These are phyloP conservation scores for Lactarius evosmus DNA, from an alignment of 768 basidiomycete genomes.

Conservation along the genomic window DNA sequence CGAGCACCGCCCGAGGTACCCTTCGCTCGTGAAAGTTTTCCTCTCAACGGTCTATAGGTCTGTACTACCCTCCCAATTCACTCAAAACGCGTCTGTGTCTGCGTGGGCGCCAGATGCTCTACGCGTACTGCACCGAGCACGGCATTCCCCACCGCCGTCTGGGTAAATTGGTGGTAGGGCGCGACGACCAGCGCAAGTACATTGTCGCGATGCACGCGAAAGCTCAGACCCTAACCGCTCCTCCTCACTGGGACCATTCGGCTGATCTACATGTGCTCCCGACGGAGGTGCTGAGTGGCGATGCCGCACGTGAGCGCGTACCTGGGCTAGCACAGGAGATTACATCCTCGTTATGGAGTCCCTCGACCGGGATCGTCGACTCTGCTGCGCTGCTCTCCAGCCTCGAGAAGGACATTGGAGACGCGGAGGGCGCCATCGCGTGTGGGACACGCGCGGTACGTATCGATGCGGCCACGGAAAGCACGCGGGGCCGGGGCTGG, in stretches of 20 bases:
- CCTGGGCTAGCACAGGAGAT: conserved; percentile 78
- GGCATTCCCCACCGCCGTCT: conserved; percentile 67
- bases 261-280: conserved; percentile 45
- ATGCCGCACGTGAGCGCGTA: conserved; percentile 69
- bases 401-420: conserved; percentile 76
- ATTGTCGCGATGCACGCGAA: conserved; percentile 66
- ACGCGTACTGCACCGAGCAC: conserved; percentile 62
- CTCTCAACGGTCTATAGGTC: conserved; percentile 44
- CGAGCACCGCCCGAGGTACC: conserved; percentile 6
- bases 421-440: conserved; percentile 67
- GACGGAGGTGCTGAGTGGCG: conserved; percentile 62
- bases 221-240: conserved; percentile 52
- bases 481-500: conserved; percentile 70
- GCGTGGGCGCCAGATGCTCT: conserved; percentile 81
- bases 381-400: conserved; percentile 81
- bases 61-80: conserved; percentile 81
- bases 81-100: conserved; percentile 85
- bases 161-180: conserved; percentile 90
- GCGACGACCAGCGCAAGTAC: conserved; percentile 61
- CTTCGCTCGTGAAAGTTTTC: not conserved
- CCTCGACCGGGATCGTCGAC: conserved; percentile 88
- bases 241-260: conserved; percentile 37
- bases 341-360: conserved; percentile 70
- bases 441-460: conserved; percentile 82
- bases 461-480: conserved; percentile 58